Conservation (phyloP, 2,329 filamentous ascomycete species). For the Ophiocordyceps camponoti-floridani region DNA sequence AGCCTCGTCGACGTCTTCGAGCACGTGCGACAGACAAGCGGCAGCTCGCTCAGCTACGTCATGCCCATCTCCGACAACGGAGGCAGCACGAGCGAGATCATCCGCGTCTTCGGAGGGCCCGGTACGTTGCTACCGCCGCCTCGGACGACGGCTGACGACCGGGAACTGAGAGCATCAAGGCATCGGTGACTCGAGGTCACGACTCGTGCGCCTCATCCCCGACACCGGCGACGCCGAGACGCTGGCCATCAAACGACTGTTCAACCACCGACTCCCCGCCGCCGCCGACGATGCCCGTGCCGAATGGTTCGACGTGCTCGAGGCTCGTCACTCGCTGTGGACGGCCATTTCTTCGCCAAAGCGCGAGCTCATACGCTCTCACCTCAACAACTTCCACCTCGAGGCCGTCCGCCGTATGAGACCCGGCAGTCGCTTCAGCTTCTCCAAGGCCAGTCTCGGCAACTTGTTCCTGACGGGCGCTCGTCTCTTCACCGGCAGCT, state of each 20-base stretch:
- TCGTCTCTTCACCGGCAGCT: constrained; percentile 76
- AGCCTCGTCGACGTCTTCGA: constrained; percentile 84
- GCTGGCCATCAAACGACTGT: constrained; percentile 60
- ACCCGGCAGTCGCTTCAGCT: constrained; percentile 59
- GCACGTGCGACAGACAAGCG: constrained; percentile 41
- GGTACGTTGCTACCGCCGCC: constrained; percentile 27
- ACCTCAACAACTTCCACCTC: constrained; percentile 59
- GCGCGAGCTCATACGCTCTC: constrained; percentile 58
- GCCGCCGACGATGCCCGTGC: constrained; percentile 39
- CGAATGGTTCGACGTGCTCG: constrained; percentile 82
- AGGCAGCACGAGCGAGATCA: constrained; percentile 82
- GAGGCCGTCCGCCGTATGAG: constrained; percentile 63
- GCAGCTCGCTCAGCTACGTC: constrained; percentile 59
- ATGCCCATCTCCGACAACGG: constrained; percentile 96
- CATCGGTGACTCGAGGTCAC: constrained; percentile 27
- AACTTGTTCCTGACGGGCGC: constrained; percentile 74
- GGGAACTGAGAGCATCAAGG: constrained; percentile 19
- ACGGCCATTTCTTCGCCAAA: constrained; percentile 49
- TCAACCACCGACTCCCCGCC: constrained; percentile 69
- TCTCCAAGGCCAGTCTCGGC: constrained; percentile 56
- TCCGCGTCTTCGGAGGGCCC: constrained; percentile 85
- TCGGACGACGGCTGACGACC: neutral
- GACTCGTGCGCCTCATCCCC: constrained; percentile 81
- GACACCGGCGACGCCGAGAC: constrained; percentile 42
- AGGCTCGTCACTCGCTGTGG: constrained; percentile 68